These are phyloP conservation scores for Macaranga tanarius DNA, from an alignment of 441 rosid species.

Conservation along the genomic window DNA sequence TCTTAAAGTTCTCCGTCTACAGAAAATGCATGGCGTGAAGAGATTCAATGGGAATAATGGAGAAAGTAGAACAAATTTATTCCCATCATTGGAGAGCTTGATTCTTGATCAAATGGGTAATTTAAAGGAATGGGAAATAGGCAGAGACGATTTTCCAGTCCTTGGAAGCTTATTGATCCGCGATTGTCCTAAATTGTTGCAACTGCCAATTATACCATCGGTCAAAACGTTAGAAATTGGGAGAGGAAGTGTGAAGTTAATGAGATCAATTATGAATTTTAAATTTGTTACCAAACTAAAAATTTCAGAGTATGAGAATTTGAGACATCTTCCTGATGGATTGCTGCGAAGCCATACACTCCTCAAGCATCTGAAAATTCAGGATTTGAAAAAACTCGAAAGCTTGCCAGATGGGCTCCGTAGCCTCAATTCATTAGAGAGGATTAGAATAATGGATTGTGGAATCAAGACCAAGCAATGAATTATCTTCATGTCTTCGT, in stretches of 20 bases:
- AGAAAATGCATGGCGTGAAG: not conserved
- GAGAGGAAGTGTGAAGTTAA: not conserved
- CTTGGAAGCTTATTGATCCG: not conserved
- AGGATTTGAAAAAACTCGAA: not conserved
- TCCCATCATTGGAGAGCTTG: slow-evolving; percentile 12
- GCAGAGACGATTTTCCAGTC: slow-evolving; percentile 1
- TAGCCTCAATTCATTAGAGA: slow-evolving; percentile 13
- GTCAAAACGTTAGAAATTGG: not conserved
- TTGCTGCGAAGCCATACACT: not conserved
- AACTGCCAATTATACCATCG: slow-evolving; percentile 14
- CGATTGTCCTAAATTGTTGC: slow-evolving; percentile 1
- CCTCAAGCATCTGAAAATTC: not conserved
- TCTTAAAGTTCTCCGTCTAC: not conserved
- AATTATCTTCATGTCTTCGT: slow-evolving; percentile 8
- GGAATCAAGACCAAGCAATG: not conserved
- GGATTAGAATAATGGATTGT: fast-evolving
- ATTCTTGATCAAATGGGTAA: not conserved
- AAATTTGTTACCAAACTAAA: not conserved
- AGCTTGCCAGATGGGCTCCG: not conserved
- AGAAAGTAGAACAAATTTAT: not conserved
- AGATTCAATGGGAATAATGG: not conserved
- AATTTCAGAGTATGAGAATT: not conserved
- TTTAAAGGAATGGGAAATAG: slow-evolving; percentile 17
- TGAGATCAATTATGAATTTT: not conserved
- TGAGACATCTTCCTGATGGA: slow-evolving; percentile 1